Conservation (phyloP, 306 rosid genomes). For the Arachis hypogaea region DNA sequence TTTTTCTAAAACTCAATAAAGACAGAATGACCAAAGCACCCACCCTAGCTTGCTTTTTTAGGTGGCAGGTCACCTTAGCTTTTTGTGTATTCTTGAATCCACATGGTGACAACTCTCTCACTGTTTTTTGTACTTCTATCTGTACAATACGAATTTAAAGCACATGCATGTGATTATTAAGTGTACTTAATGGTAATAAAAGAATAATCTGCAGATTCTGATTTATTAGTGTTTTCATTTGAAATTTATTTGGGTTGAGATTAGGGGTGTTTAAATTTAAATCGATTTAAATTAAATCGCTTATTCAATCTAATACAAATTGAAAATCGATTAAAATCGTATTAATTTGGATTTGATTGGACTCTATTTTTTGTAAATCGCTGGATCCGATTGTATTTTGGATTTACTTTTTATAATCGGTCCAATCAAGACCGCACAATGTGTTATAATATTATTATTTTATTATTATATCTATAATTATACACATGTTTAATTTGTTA, state of each 20-base stretch:
- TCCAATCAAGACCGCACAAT: too few relatives aligned
- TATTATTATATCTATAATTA: too few relatives aligned
- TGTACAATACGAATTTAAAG: constrained; percentile 27
- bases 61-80: constrained; percentile 47
- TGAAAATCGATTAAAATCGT: too few relatives aligned
- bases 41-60: constrained; percentile 31
- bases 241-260: neutral
- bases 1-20: constrained; percentile 25
- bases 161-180: constrained; percentile 38
- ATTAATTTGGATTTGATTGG: too few relatives aligned
- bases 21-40: constrained; percentile 39
- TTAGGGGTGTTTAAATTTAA: too few relatives aligned
- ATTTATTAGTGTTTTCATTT: constrained; percentile 27
- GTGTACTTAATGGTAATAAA: neutral
- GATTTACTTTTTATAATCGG: too few relatives aligned
- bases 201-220: constrained; percentile 1
- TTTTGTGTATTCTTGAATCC: constrained; percentile 37
- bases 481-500: too few relatives aligned
- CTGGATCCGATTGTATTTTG: too few relatives aligned
- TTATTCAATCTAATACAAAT: too few relatives aligned
- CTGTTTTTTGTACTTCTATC: constrained; percentile 35
- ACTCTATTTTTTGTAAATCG: too few relatives aligned
- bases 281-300: too few relatives aligned
- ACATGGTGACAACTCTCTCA: constrained; percentile 35
- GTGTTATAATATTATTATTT: too few relatives aligned